Evolutionary conservation across 257 asterid genomes (phyloP).

Genomic region (Solanum verrucosum): DNA sequence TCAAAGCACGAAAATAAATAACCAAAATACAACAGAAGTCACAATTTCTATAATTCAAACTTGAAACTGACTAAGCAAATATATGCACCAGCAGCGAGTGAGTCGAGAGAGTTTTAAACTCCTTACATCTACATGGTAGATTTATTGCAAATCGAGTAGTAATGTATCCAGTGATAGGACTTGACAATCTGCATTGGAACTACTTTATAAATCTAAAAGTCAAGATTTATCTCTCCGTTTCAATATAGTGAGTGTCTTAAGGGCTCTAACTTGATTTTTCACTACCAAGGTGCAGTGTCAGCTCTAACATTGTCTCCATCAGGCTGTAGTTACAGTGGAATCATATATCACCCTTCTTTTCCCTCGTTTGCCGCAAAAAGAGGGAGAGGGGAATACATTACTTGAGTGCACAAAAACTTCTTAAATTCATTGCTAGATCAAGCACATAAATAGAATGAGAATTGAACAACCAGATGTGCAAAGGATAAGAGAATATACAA

Average conservation of each 20-base stretch:
- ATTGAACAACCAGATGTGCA: background rate
- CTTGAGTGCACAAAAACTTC: background rate
- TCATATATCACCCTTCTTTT: background rate
- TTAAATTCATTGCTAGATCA: background rate
- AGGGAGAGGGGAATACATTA: background rate
- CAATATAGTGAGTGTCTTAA: background rate
- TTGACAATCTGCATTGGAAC: background rate
- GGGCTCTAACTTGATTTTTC: background rate
- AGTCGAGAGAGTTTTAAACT: background rate
- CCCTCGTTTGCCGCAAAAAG: background rate
- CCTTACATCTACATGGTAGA: background rate
- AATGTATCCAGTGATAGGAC: background rate
- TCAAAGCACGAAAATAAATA: background rate
- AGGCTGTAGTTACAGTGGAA: background rate
- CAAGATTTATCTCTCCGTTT: background rate
- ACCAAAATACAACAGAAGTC: background rate
- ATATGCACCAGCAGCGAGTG: background rate
- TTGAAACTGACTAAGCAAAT: background rate
- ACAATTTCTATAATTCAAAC: background rate
- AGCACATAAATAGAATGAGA: background rate
- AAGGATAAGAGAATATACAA: background rate
- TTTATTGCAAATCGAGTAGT: background rate
- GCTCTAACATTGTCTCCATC: background rate
- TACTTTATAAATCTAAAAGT: background rate
- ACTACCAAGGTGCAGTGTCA: background rate